A percentile compares a stretch with the other conserved stretches of the same genome.
Conservation (phyloP, 441 rosid genomes). For the Populus tomentosa region DNA sequence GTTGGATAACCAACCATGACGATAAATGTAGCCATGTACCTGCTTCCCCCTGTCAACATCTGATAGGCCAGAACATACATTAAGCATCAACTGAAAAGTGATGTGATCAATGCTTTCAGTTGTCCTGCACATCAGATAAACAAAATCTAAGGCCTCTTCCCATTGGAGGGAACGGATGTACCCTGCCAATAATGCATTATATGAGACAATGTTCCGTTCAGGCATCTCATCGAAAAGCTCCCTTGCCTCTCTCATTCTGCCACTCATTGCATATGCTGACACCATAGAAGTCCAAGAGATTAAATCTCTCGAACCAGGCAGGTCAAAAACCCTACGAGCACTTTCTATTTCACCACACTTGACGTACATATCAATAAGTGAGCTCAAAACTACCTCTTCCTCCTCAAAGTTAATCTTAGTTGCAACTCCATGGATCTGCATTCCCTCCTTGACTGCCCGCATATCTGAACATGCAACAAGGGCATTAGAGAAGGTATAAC, state of each 20-base stretch:
- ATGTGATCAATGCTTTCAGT: slow-evolving; percentile 50
- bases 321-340: slow-evolving; percentile 63
- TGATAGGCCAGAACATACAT: slow-evolving; percentile 57
- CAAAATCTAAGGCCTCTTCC: slow-evolving; percentile 62
- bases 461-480: slow-evolving; percentile 67
- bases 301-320: slow-evolving; percentile 45
- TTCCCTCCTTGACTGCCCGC: slow-evolving; percentile 50
- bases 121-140: slow-evolving; percentile 42
- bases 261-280: slow-evolving; percentile 64
- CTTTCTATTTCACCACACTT: slow-evolving; percentile 55
- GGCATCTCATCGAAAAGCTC: slow-evolving; percentile 78
- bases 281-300: slow-evolving; percentile 69
- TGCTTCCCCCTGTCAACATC: slow-evolving; percentile 71
- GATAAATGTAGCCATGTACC: slow-evolving; percentile 66
- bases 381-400: slow-evolving; percentile 53
- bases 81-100: slow-evolving; percentile 55
- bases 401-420: slow-evolving; percentile 38
- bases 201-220: slow-evolving; percentile 60
- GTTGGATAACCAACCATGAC: slow-evolving; percentile 43
- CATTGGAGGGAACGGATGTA: slow-evolving; percentile 49
- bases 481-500: slow-evolving; percentile 63
- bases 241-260: slow-evolving; percentile 58
- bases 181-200: slow-evolving; percentile 82
- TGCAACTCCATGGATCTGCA: slow-evolving; percentile 62
- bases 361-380: slow-evolving; percentile 65